Conservation (phyloP, 140 eudicot species). For the Ambrosia hybrid region DNA sequence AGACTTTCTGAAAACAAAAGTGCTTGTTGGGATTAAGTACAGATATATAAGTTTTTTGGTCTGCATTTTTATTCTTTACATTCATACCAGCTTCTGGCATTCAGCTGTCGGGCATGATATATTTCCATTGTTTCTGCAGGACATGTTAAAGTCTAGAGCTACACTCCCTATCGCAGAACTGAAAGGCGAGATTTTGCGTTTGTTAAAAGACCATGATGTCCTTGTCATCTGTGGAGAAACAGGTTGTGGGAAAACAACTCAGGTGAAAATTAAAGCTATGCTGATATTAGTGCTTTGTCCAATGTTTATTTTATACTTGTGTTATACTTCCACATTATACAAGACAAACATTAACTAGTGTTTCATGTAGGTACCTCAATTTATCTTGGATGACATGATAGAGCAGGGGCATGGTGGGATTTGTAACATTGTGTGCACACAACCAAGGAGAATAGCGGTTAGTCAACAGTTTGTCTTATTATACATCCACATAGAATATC, state of each 20-base stretch:
- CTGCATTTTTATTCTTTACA: no score
- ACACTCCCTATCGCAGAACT: conserved; percentile 85
- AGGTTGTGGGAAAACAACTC: conserved; percentile 98
- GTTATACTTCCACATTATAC: not conserved
- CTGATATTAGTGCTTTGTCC: conserved; percentile 6
- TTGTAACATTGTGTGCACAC: conserved; percentile 95
- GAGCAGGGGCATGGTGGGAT: conserved; percentile 79
- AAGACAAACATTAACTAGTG: conserved; percentile 16
- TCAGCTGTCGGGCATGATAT: not conserved
- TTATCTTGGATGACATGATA: conserved; percentile 89
- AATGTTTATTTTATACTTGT: not conserved
- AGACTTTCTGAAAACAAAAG: conserved; percentile 5
- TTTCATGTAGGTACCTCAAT: conserved; percentile 86
- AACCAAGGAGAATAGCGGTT: conserved; percentile 98
- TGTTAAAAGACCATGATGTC: conserved; percentile 74
- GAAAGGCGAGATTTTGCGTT: conserved; percentile 62
- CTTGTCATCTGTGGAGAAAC: conserved; percentile 97
- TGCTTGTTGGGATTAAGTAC: no score
- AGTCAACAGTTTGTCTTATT: conserved; percentile 32
- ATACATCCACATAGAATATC: conserved; percentile 3
- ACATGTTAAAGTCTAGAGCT: conserved; percentile 73
- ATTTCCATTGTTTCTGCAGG: conserved; percentile 44
- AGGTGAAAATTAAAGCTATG: conserved; percentile 48
- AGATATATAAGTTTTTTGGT: no score
- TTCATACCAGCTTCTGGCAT: no score